Evolutionary conservation across 495 filamentous ascomycete species (phyloP), one percentile per base, ranked within the genome.

Genomic region (Xylaria grammica): DNA sequence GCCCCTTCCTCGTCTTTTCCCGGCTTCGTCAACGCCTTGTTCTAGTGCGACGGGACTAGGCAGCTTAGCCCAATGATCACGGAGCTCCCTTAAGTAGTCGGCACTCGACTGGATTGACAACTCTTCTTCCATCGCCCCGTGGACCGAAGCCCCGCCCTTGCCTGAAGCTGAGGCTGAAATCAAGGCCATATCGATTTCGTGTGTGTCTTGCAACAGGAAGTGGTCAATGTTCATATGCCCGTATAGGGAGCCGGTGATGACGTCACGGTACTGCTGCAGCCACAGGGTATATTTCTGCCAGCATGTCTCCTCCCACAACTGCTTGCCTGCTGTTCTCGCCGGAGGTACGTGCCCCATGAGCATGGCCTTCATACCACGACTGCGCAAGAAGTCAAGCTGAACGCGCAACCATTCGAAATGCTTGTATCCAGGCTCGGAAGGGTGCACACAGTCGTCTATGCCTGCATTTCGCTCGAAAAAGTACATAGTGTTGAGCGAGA

Each of bases 171-270:
- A 66, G 30, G 84, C 81, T 3, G 74, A 69, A 17, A 85, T 60
- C n/a, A 78, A 75, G 20, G 70, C 75, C 57, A 86, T 79, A 46
- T 92, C 79, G 48, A 98, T 82, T 15, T 96, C 84, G 11, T 90
- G 78, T 63, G 85, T 90, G 78, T 97, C 95, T 69, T 97, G 94
- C 9, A 99, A 77, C 70, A 98, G 85, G 77, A 98, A 99, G 73
- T 99, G 95, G 70, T 99, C 95, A 65, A 97, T 90, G 72, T 99
- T 99, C 94, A 99, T 98, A 73, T 99, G 95, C 1, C 94, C 95
- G 67, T 91, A 99, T 17, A 95, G 60, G 17, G 87, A 86, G 7
- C 85, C 85, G 38, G 93, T 84, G 11, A 99, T 80, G 11, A 99
- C 88, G 75, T 99, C 95, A 38, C 96, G 90, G 69, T 93, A 99